Conservation (phyloP, 371 early-diverging fungal species). For the Syncephalis plumigaleata region DNA sequence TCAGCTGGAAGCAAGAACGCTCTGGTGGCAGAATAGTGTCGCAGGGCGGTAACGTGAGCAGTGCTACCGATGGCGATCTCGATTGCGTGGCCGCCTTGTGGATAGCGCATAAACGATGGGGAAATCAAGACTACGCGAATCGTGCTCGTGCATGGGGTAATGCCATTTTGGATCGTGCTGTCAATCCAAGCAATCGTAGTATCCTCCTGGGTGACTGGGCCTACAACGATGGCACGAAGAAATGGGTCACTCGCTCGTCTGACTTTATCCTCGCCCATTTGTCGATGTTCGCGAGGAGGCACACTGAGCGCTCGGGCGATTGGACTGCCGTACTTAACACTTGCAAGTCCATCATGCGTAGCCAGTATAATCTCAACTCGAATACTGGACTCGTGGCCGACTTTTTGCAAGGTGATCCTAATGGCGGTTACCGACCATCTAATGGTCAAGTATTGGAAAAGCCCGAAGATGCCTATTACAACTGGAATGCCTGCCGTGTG, state of each 20-base stretch:
- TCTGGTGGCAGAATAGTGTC: constrained; percentile 11
- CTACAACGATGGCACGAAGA: constrained; percentile 8
- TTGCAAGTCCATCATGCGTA: constrained; percentile 19
- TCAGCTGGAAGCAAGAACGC: constrained; percentile 40
- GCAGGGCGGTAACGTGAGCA: constrained; percentile 28
- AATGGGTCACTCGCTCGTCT: constrained; percentile 28
- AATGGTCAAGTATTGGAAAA: not conserved
- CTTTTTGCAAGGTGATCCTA: constrained; percentile 25
- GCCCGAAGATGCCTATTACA: constrained; percentile 6
- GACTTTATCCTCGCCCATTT: constrained; percentile 39
- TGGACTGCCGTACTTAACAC: constrained; percentile 32
- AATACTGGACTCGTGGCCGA: constrained; percentile 39
- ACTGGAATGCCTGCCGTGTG: constrained; percentile 18
- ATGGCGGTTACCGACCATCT: not conserved
- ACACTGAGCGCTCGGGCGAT: constrained; percentile 22
- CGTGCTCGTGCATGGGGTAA: constrained; percentile 22
- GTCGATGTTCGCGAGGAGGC: constrained; percentile 33
- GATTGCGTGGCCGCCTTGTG: constrained; percentile 22
- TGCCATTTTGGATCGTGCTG: constrained; percentile 29
- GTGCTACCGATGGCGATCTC: constrained; percentile 42
- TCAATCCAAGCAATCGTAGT: constrained; percentile 32
- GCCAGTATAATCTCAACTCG: constrained; percentile 23
- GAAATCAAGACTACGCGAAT: constrained; percentile 30
- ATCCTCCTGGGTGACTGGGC: constrained; percentile 44
- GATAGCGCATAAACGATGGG: constrained; percentile 16